Evolutionary conservation across 2,329 filamentous ascomycete genomes (phyloP), one percentile per base, ranked within the genome.

Genomic region (Chlorencoelia australis): DNA sequence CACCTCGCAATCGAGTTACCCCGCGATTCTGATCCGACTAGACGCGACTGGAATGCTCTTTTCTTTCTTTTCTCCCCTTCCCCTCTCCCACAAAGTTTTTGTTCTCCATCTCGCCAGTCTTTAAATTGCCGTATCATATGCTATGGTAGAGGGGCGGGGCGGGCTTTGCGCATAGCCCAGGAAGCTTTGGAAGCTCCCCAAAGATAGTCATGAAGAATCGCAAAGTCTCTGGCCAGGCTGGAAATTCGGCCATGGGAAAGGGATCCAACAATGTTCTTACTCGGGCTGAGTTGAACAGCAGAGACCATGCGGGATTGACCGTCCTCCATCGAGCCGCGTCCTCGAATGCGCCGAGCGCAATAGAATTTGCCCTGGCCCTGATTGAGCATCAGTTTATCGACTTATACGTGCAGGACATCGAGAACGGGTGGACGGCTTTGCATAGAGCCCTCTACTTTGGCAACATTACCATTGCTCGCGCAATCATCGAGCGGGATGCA

Each of bases 381-480:
- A 68, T 96, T 30, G 79, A 87, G 15, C 79, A 94, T 53, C 85
- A 87, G 2, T 70, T 80, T 35, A 73, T 87, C 47, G 91, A 98
- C 60, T 65, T 96, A 7, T 91, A 94, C 52, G 67, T 72, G 2
- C 88, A 94, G 56, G 91, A 98, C 58, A 66, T 69, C 6, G 91
- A 98, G 59, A 96, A 82, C 59, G 89, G 88, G 29, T 98, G 91
- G 91, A 98, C 94, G 42, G 80, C 88, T 24, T 68, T 98, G 25
- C 91, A 98, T 56, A 75, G 91, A 50, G 85, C 88, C 6, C 68
- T 96, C 27, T 96, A 95, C 56, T 77, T 79, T 49, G 89, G 89
- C 30, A 95, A 95, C 53, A 76, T 91, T 33, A 79, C 83, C 5
- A 80, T 94, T 47, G 91, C 91, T 3, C 77, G 86, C 30, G 67